phyloP scores from a whole-genome alignment of 768 basidiomycete genomes.

The Mrakia gelida region DNA sequence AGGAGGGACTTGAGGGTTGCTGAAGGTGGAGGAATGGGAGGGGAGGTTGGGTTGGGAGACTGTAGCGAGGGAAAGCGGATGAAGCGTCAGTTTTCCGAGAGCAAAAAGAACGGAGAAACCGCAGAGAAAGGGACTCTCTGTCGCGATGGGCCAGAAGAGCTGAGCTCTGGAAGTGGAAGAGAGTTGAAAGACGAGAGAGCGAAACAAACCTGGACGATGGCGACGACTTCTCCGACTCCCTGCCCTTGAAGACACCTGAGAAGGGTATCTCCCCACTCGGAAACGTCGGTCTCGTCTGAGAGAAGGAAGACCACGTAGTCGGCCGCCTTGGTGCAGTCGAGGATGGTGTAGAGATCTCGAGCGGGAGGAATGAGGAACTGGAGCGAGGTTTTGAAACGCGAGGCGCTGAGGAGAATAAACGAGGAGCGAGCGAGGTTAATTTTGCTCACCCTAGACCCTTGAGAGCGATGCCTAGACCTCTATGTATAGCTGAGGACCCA shows the following conservation, averaged over 20 bases:
- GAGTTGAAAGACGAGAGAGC: too few relatives aligned
- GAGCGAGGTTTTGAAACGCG: slow-evolving; percentile 83
- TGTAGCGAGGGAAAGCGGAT: not conserved
- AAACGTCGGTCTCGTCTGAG: slow-evolving; percentile 76
- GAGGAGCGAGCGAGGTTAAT: not conserved
- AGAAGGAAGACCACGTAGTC: slow-evolving; percentile 86
- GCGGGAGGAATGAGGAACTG: slow-evolving; percentile 79
- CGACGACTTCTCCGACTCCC: slow-evolving; percentile 77
- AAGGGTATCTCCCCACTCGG: slow-evolving; percentile 77
- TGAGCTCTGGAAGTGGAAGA: too few relatives aligned
- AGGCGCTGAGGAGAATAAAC: slow-evolving; percentile 54
- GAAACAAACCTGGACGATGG: slow-evolving; percentile 60
- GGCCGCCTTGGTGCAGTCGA: slow-evolving; percentile 80
- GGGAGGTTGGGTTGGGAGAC: slow-evolving; percentile 26
- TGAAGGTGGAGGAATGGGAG: slow-evolving; percentile 35
- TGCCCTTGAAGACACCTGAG: slow-evolving; percentile 84
- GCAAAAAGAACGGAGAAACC: not conserved
- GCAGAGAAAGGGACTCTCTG: not conserved
- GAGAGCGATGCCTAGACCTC: too few relatives aligned
- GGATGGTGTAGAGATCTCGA: slow-evolving; percentile 64
- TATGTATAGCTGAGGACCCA: slow-evolving; percentile 14
- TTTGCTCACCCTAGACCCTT: too few relatives aligned
- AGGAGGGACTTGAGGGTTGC: slow-evolving; percentile 79
- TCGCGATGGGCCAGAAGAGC: not conserved
- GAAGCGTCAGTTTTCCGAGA: not conserved